Evolutionary conservation across 768 basidiomycete species (phyloP), one percentile per base, ranked within the genome.

Genomic region (Calocera cornea): DNA sequence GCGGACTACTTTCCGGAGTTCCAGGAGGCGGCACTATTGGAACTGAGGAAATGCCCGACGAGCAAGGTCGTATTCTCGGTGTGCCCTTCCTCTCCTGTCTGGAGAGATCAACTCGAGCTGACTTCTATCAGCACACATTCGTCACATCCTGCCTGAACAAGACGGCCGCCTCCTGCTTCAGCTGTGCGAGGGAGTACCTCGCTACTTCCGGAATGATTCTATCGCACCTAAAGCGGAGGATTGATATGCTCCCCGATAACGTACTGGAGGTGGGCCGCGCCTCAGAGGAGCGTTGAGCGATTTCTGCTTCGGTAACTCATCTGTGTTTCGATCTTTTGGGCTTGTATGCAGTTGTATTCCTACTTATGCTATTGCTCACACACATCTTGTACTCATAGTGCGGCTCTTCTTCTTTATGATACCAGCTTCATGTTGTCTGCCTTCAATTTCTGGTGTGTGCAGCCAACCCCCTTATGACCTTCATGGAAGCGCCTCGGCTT

Each of bases 1-100:
- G 27, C 24, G 54, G 54, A 60, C 31, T 60, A 60, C 31, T 60
- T 60, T 60, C 54, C 54, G 5, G 54, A 60, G 54, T 60, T 60
- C 31, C 54, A 60, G 54, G 54, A 60, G 31, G 54, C 54, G 24
- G 54, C 54, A 19, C 27, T 60, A 10, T 3, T 27, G 54, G 54
- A 60, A 19, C 54, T 60, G 24, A 60, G 54, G 27, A 60, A 60
- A 19, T 60, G 54, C 31, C 54, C 54, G 27, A 60, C 54, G 24
- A 60, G 54, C 31, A 27, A 33, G 16, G 54, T 60, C 27, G 54
- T 60, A 27, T 60, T 60, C 22, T 29, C 27, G 5, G 54, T 60
- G 54, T 19, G 54, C 31, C 54, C 31, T 16, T 60, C 31, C 19
- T 14, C 54, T 33, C 31, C 7, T 16, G 10, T 60, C 16, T 2